These are phyloP conservation scores for Ettlia oleoabundans DNA, from an alignment of 139 green algal species.

Conservation along the genomic window DNA sequence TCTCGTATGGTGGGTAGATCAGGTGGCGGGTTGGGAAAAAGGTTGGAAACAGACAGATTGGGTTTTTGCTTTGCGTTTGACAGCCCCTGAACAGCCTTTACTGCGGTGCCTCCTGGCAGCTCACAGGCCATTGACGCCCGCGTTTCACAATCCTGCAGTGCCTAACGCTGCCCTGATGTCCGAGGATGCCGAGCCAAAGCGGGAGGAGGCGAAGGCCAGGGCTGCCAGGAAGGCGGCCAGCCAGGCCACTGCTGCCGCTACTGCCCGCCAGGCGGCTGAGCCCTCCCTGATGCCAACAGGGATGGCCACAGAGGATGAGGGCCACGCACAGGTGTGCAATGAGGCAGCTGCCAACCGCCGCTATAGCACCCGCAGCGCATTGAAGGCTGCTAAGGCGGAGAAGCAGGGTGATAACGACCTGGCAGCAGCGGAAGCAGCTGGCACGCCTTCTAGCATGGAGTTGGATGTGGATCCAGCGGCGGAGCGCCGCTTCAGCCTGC, in stretches of 20 bases:
- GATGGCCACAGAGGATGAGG: background rate
- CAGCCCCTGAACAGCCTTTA: too few species aligned
- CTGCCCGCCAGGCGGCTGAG: too few species aligned
- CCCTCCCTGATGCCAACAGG: too few species aligned
- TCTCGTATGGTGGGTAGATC: constrained; percentile 22
- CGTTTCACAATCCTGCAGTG: too few species aligned
- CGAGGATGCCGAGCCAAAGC: constrained; percentile 11
- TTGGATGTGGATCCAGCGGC: background rate
- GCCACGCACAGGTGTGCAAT: constrained; percentile 6
- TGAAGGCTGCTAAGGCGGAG: background rate
- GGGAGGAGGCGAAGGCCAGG: constrained; percentile 1
- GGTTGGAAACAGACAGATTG: too few species aligned
- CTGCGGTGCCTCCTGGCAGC: too few species aligned
- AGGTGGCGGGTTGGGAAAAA: too few species aligned
- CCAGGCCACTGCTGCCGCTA: too few species aligned
- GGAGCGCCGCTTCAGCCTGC: background rate
- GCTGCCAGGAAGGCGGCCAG: background rate
- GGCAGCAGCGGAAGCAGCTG: background rate
- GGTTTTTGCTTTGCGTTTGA: too few species aligned
- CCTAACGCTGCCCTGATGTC: constrained; percentile 28
- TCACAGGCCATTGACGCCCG: too few species aligned
- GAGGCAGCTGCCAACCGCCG: background rate
- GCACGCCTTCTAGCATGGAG: background rate
- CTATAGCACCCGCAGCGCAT: constrained; percentile 11
- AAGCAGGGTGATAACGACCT: too few species aligned